Evolutionary conservation across 2,329 filamentous ascomycete species (phyloP), one percentile per base, ranked within the genome.

Genomic region (Laburnicola sp.): DNA sequence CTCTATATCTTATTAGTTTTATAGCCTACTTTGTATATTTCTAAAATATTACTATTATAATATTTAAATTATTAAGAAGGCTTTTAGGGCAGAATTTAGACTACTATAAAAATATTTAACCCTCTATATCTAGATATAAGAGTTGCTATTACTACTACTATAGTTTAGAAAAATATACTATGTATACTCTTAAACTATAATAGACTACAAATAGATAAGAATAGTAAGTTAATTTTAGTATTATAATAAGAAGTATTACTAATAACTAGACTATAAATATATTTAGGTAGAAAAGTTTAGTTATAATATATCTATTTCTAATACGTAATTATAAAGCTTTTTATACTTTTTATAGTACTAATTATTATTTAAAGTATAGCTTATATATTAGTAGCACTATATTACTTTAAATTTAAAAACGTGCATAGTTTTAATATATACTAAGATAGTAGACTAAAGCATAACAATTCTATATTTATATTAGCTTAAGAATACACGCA

Each of bases 111-210:
- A 26, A 54, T 66, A 53, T 68, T 68, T 42, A 62, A 65, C 37
- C 58, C 58, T 0, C 41, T 65, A 2, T 45, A 27, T 10, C 41
- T 40, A n/a, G 54, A 60, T n/a, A 60, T 54, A 1, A 64, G 64
- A 43, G 58, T 66, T 3, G 61, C 58, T 3, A 58, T 68, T 5
- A 65, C 62, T 3, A 59, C 64, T 8, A 62, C 55, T 3, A 57
- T 53, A 3, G 62, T 58, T 4, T 41, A 46, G 25, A 51, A 60
- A 10, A 54, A 54, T 23, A 37, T 48, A 3, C 47, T 58, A 8
- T 65, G 55, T 48, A 37, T 68, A 22, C 54, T 65, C 26, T 48
- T 62, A 0, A 66, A 66, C 41, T 66, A 68, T 30, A 66, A 66
- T 35, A 53, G 59, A 9, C 35, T 16, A 10, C 6, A 27, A 16